These are phyloP conservation scores for Cubamyces lactineus DNA, from an alignment of 768 basidiomycete species.

Conservation along the genomic window DNA sequence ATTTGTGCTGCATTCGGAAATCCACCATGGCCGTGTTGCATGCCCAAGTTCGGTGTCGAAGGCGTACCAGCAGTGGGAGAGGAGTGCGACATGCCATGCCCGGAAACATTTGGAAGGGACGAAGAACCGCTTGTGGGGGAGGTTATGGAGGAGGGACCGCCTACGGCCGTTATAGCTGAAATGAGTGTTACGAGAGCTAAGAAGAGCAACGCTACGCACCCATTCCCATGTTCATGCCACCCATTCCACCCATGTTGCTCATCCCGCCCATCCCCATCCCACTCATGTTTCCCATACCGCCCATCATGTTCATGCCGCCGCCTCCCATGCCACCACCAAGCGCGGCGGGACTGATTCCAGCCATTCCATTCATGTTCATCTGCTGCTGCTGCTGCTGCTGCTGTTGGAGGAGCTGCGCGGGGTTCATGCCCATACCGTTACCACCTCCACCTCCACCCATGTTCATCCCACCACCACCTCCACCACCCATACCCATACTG, in stretches of 20 bases:
- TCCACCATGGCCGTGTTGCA: conserved; percentile 7
- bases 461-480: conserved; percentile 15
- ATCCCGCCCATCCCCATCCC: conserved; percentile 31
- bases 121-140: conserved; percentile 18
- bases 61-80: conserved; percentile 7
- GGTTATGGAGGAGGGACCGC: conserved; percentile 1
- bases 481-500: conserved; percentile 20
- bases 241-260: conserved; percentile 15
- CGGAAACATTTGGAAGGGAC: conserved; percentile 14
- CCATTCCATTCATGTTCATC: conserved; percentile 31
- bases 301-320: conserved; percentile 20
- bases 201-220: background rate
- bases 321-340: conserved; percentile 21
- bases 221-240: conserved; percentile 22
- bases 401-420: conserved; percentile 10
- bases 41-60: conserved; percentile 9
- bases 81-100: conserved; percentile 11
- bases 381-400: conserved; percentile 18
- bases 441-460: conserved; percentile 10
- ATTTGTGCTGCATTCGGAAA: conserved; percentile 25
- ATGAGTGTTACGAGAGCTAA: background rate
- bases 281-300: conserved; percentile 25
- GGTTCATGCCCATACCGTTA: conserved; percentile 28
- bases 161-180: background rate
- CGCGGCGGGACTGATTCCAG: conserved; percentile 29